A percentile compares a stretch with the other conserved stretches of the same genome.
Evolutionary conservation across 2,329 filamentous ascomycete species (phyloP).

Genomic region (Cladophialophora exuberans): DNA sequence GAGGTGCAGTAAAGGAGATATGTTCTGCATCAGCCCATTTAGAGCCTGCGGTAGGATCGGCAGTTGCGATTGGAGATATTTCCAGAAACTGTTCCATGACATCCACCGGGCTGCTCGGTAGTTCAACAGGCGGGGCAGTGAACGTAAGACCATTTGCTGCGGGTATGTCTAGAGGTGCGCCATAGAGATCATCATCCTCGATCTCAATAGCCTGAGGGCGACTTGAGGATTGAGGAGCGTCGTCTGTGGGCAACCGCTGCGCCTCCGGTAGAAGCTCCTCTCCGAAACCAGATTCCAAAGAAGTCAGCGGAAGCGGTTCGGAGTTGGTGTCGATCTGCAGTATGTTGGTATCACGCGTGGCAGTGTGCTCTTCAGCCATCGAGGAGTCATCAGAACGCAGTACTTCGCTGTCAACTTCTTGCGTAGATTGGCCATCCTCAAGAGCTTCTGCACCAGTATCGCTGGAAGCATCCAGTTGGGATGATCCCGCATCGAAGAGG

Average conservation of each 20-base stretch:
- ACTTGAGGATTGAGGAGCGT: neutral
- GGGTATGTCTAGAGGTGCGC: conserved; percentile 9
- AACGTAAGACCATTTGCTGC: neutral
- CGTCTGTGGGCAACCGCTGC: neutral
- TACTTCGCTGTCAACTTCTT: neutral
- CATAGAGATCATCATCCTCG: conserved; percentile 28
- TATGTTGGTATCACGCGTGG: neutral
- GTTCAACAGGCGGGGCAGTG: neutral
- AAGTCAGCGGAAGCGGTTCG: conserved; percentile 9
- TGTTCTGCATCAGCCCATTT: neutral
- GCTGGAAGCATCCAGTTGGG: conserved; percentile 30
- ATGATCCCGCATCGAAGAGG: conserved; percentile 17
- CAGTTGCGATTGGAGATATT: conserved; percentile 13
- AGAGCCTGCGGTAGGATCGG: neutral
- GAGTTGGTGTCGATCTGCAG: neutral
- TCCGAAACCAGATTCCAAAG: conserved; percentile 14
- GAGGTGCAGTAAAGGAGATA: neutral
- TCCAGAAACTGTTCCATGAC: conserved; percentile 24
- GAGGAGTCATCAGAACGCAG: neutral
- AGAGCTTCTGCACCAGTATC: neutral
- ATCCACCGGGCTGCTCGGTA: conserved; percentile 14
- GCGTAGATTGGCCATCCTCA: neutral
- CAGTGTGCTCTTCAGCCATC: neutral
- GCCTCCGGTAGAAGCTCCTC: conserved; percentile 8
- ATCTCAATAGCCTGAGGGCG: neutral